Percentiles rank a stretch among this genome's conserved stretches.
Evolutionary conservation across 2,329 filamentous ascomycete genomes (phyloP).

Genomic region (Pseudogymnoascus sp.): DNA sequence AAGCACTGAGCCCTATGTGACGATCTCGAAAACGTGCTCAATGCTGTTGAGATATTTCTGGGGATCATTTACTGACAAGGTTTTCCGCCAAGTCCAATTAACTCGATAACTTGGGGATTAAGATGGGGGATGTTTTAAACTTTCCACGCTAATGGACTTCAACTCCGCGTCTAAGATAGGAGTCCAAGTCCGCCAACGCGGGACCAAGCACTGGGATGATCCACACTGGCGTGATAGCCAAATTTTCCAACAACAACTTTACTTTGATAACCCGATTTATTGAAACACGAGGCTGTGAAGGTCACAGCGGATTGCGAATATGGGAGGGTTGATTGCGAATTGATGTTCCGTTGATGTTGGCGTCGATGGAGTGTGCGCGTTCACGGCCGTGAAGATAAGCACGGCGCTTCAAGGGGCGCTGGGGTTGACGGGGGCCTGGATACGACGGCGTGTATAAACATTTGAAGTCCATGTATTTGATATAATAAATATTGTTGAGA

Average conservation of each 20-base stretch:
- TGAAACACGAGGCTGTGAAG: not conserved
- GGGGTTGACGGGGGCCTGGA: not conserved
- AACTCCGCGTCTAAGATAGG: slow-evolving; percentile 3
- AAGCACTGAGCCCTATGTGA: not conserved
- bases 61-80: not conserved
- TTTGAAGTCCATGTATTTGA: not conserved
- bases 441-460: not conserved
- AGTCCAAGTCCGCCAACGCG: slow-evolving; percentile 4
- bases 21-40: not conserved
- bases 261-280: not conserved
- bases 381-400: not conserved
- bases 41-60: not conserved
- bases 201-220: not conserved
- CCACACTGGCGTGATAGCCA: not conserved
- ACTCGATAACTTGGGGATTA: not conserved
- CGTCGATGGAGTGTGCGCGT: not conserved
- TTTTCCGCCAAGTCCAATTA: not conserved
- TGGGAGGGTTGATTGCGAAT: slow-evolving; percentile 5
- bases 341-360: not conserved
- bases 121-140: not conserved
- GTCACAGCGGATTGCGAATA: not conserved
- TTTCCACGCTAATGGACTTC: slow-evolving; percentile 1
- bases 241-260: not conserved
- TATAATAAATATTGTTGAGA: not conserved
- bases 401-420: not conserved